Percentiles rank a stretch among this genome's conserved stretches.
phyloP scores from a whole-genome alignment of 306 rosid species.

The Ceratonia siliqua region DNA sequence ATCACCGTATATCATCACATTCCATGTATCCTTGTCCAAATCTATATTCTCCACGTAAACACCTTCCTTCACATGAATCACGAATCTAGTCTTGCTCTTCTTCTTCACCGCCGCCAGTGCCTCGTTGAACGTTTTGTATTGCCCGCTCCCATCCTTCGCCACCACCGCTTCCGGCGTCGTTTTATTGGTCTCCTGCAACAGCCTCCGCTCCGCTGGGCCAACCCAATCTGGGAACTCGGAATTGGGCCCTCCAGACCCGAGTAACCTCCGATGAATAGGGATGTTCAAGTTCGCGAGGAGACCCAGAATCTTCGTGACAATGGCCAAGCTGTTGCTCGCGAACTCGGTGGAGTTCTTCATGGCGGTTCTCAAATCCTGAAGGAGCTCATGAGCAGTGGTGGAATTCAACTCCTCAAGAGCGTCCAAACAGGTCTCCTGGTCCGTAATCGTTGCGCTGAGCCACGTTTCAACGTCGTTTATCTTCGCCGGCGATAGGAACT shows the following conservation, averaged over 20 bases:
- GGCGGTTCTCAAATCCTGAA: conserved; percentile 20
- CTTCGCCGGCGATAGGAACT: conserved; percentile 36
- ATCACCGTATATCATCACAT: conserved; percentile 88
- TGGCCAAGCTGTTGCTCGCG: conserved; percentile 81
- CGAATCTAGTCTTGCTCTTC: conserved; percentile 58
- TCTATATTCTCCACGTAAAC: conserved; percentile 66
- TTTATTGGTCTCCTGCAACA: conserved; percentile 32
- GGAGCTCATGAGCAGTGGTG: conserved; percentile 20
- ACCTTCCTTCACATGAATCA: conserved; percentile 80
- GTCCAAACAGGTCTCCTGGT: conserved; percentile 85
- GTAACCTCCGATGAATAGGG: conserved; percentile 62
- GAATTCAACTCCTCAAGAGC: conserved; percentile 62
- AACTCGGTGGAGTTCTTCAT: conserved; percentile 74
- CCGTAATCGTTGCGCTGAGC: conserved; percentile 75
- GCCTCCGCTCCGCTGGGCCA: conserved; percentile 63
- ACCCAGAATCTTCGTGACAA: conserved; percentile 57
- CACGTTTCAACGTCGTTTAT: conserved; percentile 60
- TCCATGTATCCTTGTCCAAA: conserved; percentile 79
- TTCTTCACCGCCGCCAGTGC: conserved; percentile 60
- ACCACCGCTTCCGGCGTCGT: conserved; percentile 48
- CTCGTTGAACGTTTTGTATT: conserved; percentile 46
- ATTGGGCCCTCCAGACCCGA: conserved; percentile 31
- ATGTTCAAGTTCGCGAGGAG: conserved; percentile 42
- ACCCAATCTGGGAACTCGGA: conserved; percentile 70
- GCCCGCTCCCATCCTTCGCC: conserved; percentile 74